A percentile compares a stretch with the other conserved stretches of the same genome.
Evolutionary conservation across 345 rosid genomes (phyloP).

Genomic region (Citropsis articulata): DNA sequence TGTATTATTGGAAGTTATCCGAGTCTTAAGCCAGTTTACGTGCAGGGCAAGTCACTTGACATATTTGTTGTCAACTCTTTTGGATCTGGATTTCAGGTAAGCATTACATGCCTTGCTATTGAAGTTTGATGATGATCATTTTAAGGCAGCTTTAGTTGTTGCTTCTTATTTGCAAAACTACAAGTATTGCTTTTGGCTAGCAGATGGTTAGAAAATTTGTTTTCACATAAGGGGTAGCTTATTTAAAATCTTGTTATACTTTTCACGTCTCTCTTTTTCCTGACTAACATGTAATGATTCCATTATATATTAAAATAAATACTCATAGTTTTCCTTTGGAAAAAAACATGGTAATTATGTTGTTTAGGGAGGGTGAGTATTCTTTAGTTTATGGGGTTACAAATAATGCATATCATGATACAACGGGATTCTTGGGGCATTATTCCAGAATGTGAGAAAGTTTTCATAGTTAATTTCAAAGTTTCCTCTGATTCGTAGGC

Average conservation of each 20-base stretch:
- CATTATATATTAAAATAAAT: too few relatives aligned
- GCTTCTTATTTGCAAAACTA: not conserved
- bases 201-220: not conserved
- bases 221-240: not conserved
- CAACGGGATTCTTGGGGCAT: not conserved
- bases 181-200: not conserved
- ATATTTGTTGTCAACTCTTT: constrained; percentile 89
- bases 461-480: constrained; percentile 1
- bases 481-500: constrained; percentile 49
- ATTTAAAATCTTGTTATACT: not conserved
- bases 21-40: constrained; percentile 7
- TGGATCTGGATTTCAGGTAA: constrained; percentile 96
- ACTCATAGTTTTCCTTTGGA: too few relatives aligned
- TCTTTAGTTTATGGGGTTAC: not conserved
- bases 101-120: constrained; percentile 8
- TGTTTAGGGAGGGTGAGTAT: not conserved
- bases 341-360: not conserved
- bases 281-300: not conserved
- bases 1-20: constrained; percentile 13
- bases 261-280: not conserved
- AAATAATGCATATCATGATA: not conserved
- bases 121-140: not conserved
- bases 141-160: not conserved
- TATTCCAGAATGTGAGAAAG: not conserved
- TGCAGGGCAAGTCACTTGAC: constrained; percentile 90